These are phyloP conservation scores for Ramaria rubella DNA, from an alignment of 768 basidiomycete species.

Conservation along the genomic window DNA sequence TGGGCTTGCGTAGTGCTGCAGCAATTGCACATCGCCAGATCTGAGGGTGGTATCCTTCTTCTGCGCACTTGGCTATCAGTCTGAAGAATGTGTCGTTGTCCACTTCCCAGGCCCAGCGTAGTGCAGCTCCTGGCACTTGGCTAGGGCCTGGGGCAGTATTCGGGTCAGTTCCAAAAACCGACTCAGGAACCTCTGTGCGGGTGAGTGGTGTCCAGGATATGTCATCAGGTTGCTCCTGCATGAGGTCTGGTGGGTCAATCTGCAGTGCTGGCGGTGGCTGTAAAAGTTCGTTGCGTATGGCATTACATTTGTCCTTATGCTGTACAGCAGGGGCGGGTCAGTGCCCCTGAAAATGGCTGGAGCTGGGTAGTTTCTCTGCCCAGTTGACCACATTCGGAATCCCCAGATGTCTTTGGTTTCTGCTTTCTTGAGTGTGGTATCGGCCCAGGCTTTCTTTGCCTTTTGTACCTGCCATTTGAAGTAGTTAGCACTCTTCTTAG, in stretches of 20 bases:
- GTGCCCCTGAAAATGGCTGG: slow-evolving; percentile 1
- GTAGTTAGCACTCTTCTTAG: background rate
- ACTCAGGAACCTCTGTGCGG: slow-evolving; percentile 19
- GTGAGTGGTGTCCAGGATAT: slow-evolving; percentile 18
- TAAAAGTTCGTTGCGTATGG: slow-evolving; percentile 16
- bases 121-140: no score
- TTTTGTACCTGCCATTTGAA: background rate
- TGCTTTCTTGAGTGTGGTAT: background rate
- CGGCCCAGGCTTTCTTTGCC: background rate
- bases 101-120: no score
- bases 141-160: no score
- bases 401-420: background rate
- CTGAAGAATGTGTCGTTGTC: no score
- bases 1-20: no score
- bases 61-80: no score
- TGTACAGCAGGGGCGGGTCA: background rate
- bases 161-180: background rate
- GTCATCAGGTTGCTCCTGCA: background rate
- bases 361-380: background rate
- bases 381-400: slow-evolving; percentile 1
- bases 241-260: slow-evolving; percentile 8
- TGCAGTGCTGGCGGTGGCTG: slow-evolving; percentile 15
- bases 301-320: slow-evolving; percentile 11
- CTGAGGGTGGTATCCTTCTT: no score
- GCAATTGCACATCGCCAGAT: no score